phyloP scores from a whole-genome alignment of 1,139 yeast species.

The Diutina pseudorugosa region DNA sequence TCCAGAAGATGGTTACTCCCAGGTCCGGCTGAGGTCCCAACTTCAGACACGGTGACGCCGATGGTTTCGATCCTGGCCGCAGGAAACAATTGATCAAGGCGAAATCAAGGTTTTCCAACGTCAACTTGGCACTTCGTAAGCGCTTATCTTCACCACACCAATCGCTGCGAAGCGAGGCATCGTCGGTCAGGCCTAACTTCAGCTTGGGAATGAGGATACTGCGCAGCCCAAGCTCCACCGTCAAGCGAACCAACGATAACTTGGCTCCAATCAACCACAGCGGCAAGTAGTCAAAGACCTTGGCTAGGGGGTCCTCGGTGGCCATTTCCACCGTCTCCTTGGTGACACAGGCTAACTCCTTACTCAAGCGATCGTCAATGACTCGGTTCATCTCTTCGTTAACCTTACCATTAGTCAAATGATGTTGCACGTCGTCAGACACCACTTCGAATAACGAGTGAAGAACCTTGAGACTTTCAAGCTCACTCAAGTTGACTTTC shows the following conservation, averaged over 20 bases:
- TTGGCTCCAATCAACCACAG: conserved; percentile 30
- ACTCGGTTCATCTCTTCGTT: conserved; percentile 19
- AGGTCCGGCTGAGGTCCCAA: not conserved
- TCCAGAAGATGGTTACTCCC: not conserved
- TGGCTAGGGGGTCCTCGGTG: not conserved
- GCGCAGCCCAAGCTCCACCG: conserved; percentile 40
- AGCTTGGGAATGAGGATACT: conserved; percentile 39
- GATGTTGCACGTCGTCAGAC: conserved; percentile 16
- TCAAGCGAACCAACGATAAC: conserved; percentile 19
- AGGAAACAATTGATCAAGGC: not conserved
- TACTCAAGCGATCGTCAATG: conserved; percentile 7
- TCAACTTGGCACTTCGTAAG: conserved; percentile 8
- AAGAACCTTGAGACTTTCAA: conserved; percentile 22
- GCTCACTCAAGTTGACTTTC: conserved; percentile 17
- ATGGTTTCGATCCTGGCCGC: not conserved
- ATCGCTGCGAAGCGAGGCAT: conserved; percentile 21
- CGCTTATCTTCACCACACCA: conserved; percentile 19
- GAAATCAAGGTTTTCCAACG: conserved; percentile 6
- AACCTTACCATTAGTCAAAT: conserved; percentile 19
- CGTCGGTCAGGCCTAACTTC: conserved; percentile 19
- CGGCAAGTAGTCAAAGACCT: conserved; percentile 31
- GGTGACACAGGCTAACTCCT: not conserved
- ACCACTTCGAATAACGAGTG: conserved; percentile 18
- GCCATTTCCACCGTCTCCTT: not conserved
- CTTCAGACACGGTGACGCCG: too few relatives aligned